A percentile compares a stretch with the other conserved stretches of the same genome.
These are phyloP conservation scores for Strobilomyces echinocephalus DNA, from an alignment of 768 basidiomycete genomes.

Conservation along the genomic window DNA sequence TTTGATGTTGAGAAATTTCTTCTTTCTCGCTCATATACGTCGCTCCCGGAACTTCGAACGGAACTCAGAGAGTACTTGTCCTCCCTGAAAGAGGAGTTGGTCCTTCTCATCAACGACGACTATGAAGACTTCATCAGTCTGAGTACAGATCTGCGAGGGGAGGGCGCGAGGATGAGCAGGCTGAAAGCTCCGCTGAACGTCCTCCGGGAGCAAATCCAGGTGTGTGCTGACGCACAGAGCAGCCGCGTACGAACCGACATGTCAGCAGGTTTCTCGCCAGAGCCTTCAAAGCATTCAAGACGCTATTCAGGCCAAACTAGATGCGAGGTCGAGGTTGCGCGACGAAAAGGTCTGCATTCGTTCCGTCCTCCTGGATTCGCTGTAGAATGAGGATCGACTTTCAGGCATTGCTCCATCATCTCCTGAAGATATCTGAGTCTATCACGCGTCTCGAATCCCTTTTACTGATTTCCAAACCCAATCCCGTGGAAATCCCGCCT, in stretches of 20 bases:
- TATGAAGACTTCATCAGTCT: conserved; percentile 97
- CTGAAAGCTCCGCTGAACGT: conserved; percentile 64
- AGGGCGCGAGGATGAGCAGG: conserved; percentile 65
- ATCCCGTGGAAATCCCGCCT: conserved; percentile 30
- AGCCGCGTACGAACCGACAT: neutral
- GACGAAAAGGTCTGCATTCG: conserved; percentile 65
- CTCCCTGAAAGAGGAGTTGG: conserved; percentile 85
- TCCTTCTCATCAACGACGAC: conserved; percentile 94
- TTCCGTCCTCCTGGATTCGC: neutral
- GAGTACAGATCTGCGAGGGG: conserved; percentile 86
- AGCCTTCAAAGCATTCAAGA: conserved; percentile 65
- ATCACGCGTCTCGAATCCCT: conserved; percentile 84
- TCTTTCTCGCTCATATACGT: conserved; percentile 77
- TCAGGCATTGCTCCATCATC: conserved; percentile 77
- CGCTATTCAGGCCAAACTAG: conserved; percentile 73
- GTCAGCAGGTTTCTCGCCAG: conserved; percentile 47
- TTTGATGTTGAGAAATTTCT: conserved; percentile 89
- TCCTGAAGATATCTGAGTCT: conserved; percentile 91
- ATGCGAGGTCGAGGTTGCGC: conserved; percentile 66
- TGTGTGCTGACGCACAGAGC: conserved; percentile 34
- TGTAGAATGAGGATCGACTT: neutral
- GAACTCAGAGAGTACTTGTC: conserved; percentile 86
- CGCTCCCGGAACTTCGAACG: conserved; percentile 79
- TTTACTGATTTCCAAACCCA: conserved; percentile 56
- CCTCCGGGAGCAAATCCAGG: conserved; percentile 64